phyloP scores from a whole-genome alignment of 768 basidiomycete genomes.

The Botryobasidium botryosum region DNA sequence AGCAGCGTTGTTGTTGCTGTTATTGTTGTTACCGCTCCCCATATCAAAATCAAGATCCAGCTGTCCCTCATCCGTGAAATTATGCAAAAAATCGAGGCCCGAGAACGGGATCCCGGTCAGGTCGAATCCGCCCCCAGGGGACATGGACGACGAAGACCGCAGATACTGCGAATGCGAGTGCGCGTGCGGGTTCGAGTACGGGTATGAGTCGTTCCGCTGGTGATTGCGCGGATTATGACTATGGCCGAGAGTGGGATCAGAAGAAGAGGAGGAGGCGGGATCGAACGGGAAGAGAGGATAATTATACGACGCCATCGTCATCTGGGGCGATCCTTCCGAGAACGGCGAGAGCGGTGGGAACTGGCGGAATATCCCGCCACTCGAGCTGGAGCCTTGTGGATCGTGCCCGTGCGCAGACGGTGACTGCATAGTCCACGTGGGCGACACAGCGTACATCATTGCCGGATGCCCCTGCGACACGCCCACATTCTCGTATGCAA shows the following conservation, averaged over 20 bases:
- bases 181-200: background rate
- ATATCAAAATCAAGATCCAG: too few relatives aligned
- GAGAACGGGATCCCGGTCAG: conserved; percentile 67
- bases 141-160: conserved; percentile 23
- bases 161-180: conserved; percentile 7
- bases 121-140: conserved; percentile 47
- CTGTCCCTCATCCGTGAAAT: conserved; percentile 29
- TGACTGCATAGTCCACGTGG: background rate
- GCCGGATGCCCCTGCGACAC: background rate
- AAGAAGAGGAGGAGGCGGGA: background rate
- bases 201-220: background rate
- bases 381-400: background rate
- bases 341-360: background rate
- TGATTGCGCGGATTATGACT: background rate
- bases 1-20: too few relatives aligned
- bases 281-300: background rate
- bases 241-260: conserved; percentile 1
- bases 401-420: background rate
- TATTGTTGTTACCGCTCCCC: too few relatives aligned
- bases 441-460: background rate
- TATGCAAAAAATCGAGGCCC: conserved; percentile 70
- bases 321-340: background rate
- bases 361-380: background rate
- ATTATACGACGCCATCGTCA: background rate
- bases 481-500: background rate